These are phyloP conservation scores for Narthecium ossifragum DNA, from an alignment of 106 monocot genomes.

Conservation along the genomic window DNA sequence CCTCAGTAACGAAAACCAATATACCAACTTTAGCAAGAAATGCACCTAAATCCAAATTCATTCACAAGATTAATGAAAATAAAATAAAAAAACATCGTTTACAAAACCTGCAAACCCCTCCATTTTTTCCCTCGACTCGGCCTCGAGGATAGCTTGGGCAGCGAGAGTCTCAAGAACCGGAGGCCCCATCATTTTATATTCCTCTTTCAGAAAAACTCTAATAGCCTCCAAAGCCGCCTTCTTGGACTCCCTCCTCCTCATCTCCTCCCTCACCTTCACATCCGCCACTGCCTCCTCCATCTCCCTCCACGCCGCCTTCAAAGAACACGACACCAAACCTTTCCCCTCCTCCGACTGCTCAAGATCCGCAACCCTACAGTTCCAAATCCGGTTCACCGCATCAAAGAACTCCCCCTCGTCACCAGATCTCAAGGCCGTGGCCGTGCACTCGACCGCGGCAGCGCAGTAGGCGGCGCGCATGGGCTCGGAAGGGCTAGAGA, in stretches of 20 bases:
- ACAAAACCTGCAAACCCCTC: too few species aligned
- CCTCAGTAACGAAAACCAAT: too few species aligned
- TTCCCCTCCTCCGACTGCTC: constrained; percentile 7
- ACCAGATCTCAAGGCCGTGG: constrained; percentile 3
- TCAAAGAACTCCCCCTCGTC: background rate
- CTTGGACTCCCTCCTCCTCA: constrained; percentile 6
- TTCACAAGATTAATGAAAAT: too few species aligned
- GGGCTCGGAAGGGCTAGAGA: constrained; percentile 31
- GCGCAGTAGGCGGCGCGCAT: constrained; percentile 20
- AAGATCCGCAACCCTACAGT: constrained; percentile 21
- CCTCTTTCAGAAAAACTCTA: constrained; percentile 18
- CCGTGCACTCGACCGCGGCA: constrained; percentile 23
- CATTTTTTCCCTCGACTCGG: too few species aligned
- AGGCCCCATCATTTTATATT: constrained; percentile 31
- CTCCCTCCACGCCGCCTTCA: constrained; percentile 7
- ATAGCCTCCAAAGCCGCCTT: constrained; percentile 19
- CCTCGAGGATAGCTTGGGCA: too few species aligned
- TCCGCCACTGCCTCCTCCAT: constrained; percentile 19
- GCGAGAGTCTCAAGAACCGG: constrained; percentile 4
- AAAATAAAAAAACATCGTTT: too few species aligned
- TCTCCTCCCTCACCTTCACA: background rate
- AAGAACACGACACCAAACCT: background rate
- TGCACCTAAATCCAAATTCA: too few species aligned
- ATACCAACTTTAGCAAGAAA: too few species aligned
- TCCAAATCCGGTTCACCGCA: constrained; percentile 19